Evolutionary conservation across 2,329 filamentous ascomycete genomes (phyloP), one percentile per base, ranked within the genome.

Genomic region (Xylariaceae sp.): DNA sequence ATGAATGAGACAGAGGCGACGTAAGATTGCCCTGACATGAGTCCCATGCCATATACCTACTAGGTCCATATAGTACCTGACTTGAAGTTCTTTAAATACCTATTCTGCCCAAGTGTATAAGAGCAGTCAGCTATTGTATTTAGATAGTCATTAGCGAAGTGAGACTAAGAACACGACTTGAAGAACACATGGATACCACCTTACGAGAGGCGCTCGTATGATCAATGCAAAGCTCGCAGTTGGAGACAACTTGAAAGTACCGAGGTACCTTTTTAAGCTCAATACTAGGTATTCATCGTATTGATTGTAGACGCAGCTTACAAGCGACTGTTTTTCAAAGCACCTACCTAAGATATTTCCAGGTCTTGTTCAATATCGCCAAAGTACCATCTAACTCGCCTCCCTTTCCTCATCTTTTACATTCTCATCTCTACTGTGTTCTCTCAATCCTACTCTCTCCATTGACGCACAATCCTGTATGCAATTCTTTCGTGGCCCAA

Each of bases 141-240:
- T 19, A 37, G 37, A n/a, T n/a, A n/a, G n/a, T n/a, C n/a, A n/a
- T n/a, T n/a, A n/a, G n/a, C n/a, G n/a, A n/a, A n/a, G n/a, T n/a
- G n/a, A n/a, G n/a, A n/a, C n/a, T n/a, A n/a, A n/a, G n/a, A n/a
- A n/a, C n/a, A n/a, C n/a, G n/a, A n/a, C n/a, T 16, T 21, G 41
- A 29, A 39, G 34, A 44, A 24, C 11, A 49, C 19, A 55, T 40
- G 26, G 41, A 41, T 21, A 33, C 39, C 40, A n/a, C n/a, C n/a
- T 5, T 16, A 33, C 29, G 49, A 39, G 48, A 49, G 44, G 49
- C 34, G 49, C 55, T 57, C 55, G 55, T 57, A 57, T 33, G 55
- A 53, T 57, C 29, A 48, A 33, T 26, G 21, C 16, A 14, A 34
- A 19, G 19, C 17, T 14, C 17, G 51, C 47, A 33, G 55, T 57